phyloP scores from a whole-genome alignment of 2,329 filamentous ascomycete species.

The Talaromyces rugulosus region DNA sequence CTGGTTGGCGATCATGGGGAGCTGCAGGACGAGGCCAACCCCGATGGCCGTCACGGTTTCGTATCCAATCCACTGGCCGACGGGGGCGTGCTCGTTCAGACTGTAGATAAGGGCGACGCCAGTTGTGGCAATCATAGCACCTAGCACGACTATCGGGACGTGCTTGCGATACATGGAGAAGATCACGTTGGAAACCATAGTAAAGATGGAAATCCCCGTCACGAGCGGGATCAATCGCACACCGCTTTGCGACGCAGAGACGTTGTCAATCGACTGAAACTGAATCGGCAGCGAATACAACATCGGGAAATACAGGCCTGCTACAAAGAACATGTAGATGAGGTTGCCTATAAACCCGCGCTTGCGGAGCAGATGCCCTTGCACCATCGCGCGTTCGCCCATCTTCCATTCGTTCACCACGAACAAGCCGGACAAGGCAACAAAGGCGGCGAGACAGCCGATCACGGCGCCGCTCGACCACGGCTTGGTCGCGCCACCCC shows the following conservation, averaged over 20 bases:
- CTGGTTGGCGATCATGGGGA: conserved; percentile 10
- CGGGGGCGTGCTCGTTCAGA: conserved; percentile 20
- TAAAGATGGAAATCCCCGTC: conserved; percentile 26
- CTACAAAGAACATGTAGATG: conserved; percentile 34
- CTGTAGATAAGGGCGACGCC: conserved; percentile 30
- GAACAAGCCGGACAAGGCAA: conserved; percentile 16
- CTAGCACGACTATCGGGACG: conserved; percentile 22
- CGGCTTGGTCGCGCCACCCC: conserved; percentile 21
- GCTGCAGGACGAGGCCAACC: conserved; percentile 3
- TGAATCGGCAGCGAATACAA: conserved; percentile 25
- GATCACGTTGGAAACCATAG: conserved; percentile 23
- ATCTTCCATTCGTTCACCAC: conserved; percentile 14
- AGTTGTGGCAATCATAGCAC: conserved; percentile 23
- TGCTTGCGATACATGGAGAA: conserved; percentile 24
- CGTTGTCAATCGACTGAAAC: conserved; percentile 16
- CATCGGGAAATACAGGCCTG: conserved; percentile 28
- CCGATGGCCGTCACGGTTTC: conserved; percentile 17
- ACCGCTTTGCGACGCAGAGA: conserved; percentile 31
- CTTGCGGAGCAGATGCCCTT: conserved; percentile 31
- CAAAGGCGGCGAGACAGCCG: conserved; percentile 17
- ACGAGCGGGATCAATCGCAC: conserved; percentile 40
- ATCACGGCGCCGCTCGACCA: conserved; percentile 20
- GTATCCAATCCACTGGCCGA: conserved; percentile 21
- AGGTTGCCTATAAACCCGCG: conserved; percentile 29
- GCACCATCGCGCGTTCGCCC: conserved; percentile 28